Evolutionary conservation across 768 basidiomycete species (phyloP), one percentile per base, ranked within the genome.

Genomic region (Boletus speciosus): DNA sequence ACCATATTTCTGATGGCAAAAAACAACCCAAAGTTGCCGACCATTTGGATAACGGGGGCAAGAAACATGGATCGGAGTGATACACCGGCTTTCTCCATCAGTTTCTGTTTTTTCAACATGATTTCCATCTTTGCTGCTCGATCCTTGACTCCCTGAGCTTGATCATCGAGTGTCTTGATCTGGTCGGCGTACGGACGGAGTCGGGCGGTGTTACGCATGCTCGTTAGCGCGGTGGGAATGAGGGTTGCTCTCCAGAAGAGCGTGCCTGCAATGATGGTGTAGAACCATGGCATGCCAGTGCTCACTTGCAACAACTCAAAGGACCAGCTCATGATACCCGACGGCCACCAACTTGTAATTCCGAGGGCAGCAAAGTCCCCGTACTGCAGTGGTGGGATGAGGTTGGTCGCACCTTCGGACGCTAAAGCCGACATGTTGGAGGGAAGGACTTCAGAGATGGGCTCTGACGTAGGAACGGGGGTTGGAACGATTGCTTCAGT

Each of bases 21-120:
- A 79, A 98, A 98, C 73, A 91, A 72, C 14, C 86, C 84, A 32
- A 97, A 71, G 43, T 88, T 85, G 40, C 93, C 75, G 1, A 90
- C 84, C 21, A 93, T 66, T 69, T 96, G 93, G 1, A 86, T 61
- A 51, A 93, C 54, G 8, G 82, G 81, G 51, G 77, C 73, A 15
- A 82, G 47, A n/a, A 87, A 57, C 57, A 84, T 73, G 38, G 77
- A 75, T 14, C 73, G 57, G 52, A 88, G 78, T 60, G 78, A 82
- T 44, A 91, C 83, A 25, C 86, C 83, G 8, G 88, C 80, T 50
- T 84, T 78, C 54, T 76, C 68, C 66, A 88, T 84, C 34, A 93
- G 70, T 41, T 74, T 62, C 54, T 73, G 71, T 58, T 82, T 75
- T 62, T 79, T 73, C 51, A 79, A 61, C 59, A 74, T 70, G 39